A percentile compares a stretch with the other conserved stretches of the same genome.
These are phyloP conservation scores for Mycena leptocephala DNA, from an alignment of 768 basidiomycete genomes.

Conservation along the genomic window DNA sequence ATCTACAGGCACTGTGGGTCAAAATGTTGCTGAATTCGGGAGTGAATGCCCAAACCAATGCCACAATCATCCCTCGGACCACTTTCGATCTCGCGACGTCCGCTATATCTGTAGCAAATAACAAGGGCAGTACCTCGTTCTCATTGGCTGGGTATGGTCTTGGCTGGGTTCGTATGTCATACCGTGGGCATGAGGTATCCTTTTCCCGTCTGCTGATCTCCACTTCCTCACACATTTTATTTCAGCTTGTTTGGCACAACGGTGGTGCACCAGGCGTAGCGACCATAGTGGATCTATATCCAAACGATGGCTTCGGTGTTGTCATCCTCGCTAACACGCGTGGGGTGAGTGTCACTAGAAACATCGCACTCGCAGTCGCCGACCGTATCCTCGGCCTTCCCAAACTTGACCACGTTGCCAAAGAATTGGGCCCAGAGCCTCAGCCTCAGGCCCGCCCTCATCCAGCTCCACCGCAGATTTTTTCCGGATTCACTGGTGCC, in stretches of 20 bases:
- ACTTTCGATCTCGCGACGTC: too few species aligned
- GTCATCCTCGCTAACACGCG: constrained; percentile 49
- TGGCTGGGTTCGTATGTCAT: constrained; percentile 60
- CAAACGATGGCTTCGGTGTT: constrained; percentile 53
- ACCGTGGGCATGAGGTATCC: constrained; percentile 58
- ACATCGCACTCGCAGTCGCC: constrained; percentile 18
- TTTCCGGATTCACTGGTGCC: too few species aligned
- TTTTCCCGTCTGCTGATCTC: neutral
- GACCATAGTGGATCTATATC: constrained; percentile 49
- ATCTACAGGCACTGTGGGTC: constrained; percentile 58
- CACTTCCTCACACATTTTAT: neutral
- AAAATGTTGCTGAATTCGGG: constrained; percentile 53
- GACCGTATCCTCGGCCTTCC: constrained; percentile 37
- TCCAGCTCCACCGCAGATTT: too few species aligned
- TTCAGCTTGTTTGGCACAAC: constrained; percentile 51
- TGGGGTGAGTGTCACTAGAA: constrained; percentile 31
- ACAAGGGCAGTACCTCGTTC: constrained; percentile 31
- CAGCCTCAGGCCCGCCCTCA: too few species aligned
- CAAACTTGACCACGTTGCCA: too few species aligned
- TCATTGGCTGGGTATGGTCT: constrained; percentile 58
- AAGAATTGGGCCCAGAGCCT: too few species aligned
- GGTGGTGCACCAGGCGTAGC: constrained; percentile 55
- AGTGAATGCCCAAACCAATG: constrained; percentile 45
- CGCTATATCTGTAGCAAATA: constrained; percentile 38
- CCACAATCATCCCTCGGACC: constrained; percentile 49